Base-by-base conservation (phyloP, 495 filamentous ascomycete genomes). In the Daldinia bambusicola region DNA sequence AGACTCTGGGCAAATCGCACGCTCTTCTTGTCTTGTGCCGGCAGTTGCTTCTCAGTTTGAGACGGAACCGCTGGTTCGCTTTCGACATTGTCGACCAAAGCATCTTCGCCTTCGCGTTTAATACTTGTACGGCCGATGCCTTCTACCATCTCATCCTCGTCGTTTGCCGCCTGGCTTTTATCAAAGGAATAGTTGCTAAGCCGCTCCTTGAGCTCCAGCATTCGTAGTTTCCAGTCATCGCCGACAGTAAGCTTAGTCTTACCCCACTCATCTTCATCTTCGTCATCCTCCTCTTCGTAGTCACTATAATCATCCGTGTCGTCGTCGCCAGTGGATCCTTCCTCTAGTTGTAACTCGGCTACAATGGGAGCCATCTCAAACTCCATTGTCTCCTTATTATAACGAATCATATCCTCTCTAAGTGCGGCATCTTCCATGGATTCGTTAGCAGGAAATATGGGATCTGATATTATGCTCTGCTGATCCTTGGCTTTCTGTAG, bases 381-480 rank as follows among this genome's bases (percentile, higher is more conserved):
- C 57, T 70, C 60, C 75, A 77, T 77, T 1, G 74, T 75, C 50
- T 88, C 79, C 77, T 95, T 87, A 52, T 90, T 90, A 73, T 98
- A 98, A 66, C 91, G 83, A n/a, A 98, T 80, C 95, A 99, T 98
- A 70, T 98, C 89, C 60, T 90, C 88, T 10, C 96, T 91, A 2
- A 97, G 78, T n/a, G 83, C 82, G 9, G 92, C 89, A 75, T 97
- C 94, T 68, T 97, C 94, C 3, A 84, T 78, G 0, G 92, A 87
- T 72, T 99, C 96, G 60, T 92, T 83, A 0, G 88, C 79, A 6
- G 83, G 84, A 13, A 84, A 79, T 12, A 84, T 75, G 1, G 82
- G 81, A 20, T 80, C 75, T 7, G 82, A 79, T 71, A 83, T 75
- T 22, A 81, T 80, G 6, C 55, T 75, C 50, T 85, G 77, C 48